Base-by-base conservation (phyloP, 805 yeast genomes). In the Peterozyma toletana region DNA sequence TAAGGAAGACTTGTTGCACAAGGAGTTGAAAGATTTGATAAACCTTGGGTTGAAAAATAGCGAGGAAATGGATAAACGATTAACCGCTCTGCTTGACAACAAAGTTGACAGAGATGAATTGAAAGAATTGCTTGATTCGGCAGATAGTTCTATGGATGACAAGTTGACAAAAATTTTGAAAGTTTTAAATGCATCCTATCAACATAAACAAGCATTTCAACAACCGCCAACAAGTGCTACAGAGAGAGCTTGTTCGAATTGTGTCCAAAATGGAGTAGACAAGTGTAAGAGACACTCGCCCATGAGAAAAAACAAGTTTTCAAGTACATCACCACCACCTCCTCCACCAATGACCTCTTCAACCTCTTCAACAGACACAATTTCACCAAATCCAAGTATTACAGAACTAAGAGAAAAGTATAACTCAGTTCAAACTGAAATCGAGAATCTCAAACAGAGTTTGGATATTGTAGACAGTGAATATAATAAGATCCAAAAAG, bases 71-170 rank as follows among this genome's bases (percentile, higher is more conserved):
- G 21, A 29, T 33, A 29, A 18, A 17, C 27, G 30, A 17, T 37
- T 42, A 15, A 37, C 37, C 13, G n/a, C 11, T 13, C 21, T 42
- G 14, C 34, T 43, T 18, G 27, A 29, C 9, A 43, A 43, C 31
- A 43, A 43, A 39, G 45, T 38, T 9, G 39, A 18, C 15, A 43
- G 42, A 37, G 45, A 43, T 16, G 45, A 43, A 30, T 38, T 43
- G 27, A 35, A 35, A 30, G 11, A 9, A 2, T 34, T 42, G 16
- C 18, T 40, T 13, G 14, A 14, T 16, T 35, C 11, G 13, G 29
- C 38, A 35, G 18, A 35, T 16, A n/a, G 14, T 9, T 14, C 39
- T 10, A 36, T 16, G 16, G 14, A 27, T n/a, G 43, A 40, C 11
- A 33, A 40, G 2, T n/a, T 30, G 7, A 41, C 18, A 16, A 16